These are phyloP conservation scores for Aciculoconidium aculeatum DNA, from an alignment of 805 yeast species.

Conservation along the genomic window DNA sequence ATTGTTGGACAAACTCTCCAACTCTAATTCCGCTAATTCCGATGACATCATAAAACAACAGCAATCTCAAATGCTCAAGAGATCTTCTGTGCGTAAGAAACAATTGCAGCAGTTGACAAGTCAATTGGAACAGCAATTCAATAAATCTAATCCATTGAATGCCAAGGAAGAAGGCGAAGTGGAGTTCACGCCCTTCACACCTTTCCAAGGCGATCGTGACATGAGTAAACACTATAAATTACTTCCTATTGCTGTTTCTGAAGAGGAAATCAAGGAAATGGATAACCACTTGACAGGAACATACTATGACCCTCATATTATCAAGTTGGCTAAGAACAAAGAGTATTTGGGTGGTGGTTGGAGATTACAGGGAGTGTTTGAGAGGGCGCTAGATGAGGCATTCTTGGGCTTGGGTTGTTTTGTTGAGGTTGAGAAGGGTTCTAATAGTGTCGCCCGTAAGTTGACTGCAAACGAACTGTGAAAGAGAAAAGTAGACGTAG, in stretches of 20 bases:
- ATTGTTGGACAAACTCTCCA: slow-evolving; percentile 33
- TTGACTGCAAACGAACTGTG: no score
- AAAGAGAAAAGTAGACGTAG: no score
- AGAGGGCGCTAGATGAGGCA: slow-evolving; percentile 79
- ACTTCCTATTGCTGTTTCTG: slow-evolving; percentile 20
- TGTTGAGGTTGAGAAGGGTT: slow-evolving; percentile 44
- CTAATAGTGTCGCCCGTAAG: no score
- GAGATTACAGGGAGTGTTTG: slow-evolving; percentile 61
- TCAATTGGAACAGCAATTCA: slow-evolving; percentile 41
- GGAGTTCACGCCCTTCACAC: slow-evolving; percentile 68
- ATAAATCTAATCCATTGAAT: slow-evolving; percentile 15
- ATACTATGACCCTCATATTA: slow-evolving; percentile 41
- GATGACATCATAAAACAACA: slow-evolving; percentile 38
- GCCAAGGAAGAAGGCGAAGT: slow-evolving; percentile 9
- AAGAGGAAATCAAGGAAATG: slow-evolving; percentile 18
- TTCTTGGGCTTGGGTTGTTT: slow-evolving; percentile 85
- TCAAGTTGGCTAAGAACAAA: slow-evolving; percentile 47
- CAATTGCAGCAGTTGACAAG: slow-evolving; percentile 55
- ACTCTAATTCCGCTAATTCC: slow-evolving; percentile 23
- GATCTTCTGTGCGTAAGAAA: slow-evolving; percentile 59
- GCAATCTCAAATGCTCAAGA: slow-evolving; percentile 41
- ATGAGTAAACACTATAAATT: slow-evolving; percentile 45
- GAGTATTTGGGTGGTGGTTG: slow-evolving; percentile 86
- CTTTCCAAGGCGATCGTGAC: slow-evolving; percentile 87
- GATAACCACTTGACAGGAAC: slow-evolving; percentile 43